These are phyloP conservation scores for Skeletonema tropicum DNA, from an alignment of 108 stramenopile species.

Conservation along the genomic window DNA sequence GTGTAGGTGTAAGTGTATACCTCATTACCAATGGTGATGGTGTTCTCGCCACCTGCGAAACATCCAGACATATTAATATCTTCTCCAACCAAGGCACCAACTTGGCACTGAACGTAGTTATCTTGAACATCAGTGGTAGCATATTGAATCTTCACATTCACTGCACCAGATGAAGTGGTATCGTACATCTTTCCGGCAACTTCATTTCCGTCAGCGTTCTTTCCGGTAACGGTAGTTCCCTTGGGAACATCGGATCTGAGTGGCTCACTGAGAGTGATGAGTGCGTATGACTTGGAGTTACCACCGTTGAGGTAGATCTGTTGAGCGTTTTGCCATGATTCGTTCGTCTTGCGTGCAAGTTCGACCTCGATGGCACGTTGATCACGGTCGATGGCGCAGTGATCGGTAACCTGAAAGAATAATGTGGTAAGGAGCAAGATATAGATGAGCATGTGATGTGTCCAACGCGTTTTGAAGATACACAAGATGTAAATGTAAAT, in stretches of 20 bases:
- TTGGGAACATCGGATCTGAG: constrained; percentile 31
- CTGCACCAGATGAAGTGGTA: constrained; percentile 33
- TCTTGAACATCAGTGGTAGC: constrained; percentile 48
- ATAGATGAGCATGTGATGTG: background rate
- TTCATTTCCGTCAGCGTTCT: constrained; percentile 43
- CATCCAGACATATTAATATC: constrained; percentile 21
- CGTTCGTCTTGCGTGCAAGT: constrained; percentile 32
- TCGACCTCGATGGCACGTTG: constrained; percentile 62
- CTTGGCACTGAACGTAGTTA: constrained; percentile 66
- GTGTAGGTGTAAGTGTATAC: constrained; percentile 53
- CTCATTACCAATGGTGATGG: constrained; percentile 23
- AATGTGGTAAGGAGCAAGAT: background rate
- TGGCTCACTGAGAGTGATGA: constrained; percentile 45
- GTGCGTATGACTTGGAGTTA: constrained; percentile 69
- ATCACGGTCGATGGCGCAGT: constrained; percentile 77
- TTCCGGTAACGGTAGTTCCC: constrained; percentile 48
- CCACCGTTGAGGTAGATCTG: constrained; percentile 68
- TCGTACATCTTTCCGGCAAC: constrained; percentile 53
- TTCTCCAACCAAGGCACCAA: constrained; percentile 57
- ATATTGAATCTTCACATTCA: constrained; percentile 58
- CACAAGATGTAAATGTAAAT: constrained; percentile 13
- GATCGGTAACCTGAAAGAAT: constrained; percentile 33
- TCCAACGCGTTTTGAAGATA: no score
- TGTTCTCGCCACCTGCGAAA: constrained; percentile 14
- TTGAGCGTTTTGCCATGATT: constrained; percentile 46